Percentiles rank a stretch among this genome's conserved stretches.
These are phyloP conservation scores for Samsoniella hepiali DNA, from an alignment of 2,329 filamentous ascomycete species.

Conservation along the genomic window DNA sequence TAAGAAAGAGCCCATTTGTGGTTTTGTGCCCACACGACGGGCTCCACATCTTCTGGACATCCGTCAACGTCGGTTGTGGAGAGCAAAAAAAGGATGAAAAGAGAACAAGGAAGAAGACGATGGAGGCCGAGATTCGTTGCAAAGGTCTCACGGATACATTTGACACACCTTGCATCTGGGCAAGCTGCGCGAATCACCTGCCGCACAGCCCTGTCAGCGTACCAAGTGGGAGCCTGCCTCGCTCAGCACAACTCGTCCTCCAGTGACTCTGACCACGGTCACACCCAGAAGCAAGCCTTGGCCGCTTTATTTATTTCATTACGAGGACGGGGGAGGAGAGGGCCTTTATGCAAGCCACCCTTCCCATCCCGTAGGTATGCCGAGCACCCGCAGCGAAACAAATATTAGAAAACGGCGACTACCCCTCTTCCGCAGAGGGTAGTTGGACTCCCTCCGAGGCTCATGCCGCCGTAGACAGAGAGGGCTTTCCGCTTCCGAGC, in stretches of 20 bases:
- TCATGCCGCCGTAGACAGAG: not conserved
- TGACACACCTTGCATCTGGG: too few relatives aligned
- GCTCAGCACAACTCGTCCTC: not conserved
- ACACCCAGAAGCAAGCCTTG: not conserved
- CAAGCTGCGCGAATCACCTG: not conserved
- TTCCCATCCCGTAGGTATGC: conserved; percentile 7
- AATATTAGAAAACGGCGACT: not conserved
- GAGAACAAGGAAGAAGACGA: not conserved
- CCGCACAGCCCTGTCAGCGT: not conserved
- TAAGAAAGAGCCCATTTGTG: conserved; percentile 12
- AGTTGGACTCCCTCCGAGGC: not conserved
- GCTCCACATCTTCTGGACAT: conserved; percentile 12
- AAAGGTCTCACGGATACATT: not conserved
- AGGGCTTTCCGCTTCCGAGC: not conserved
- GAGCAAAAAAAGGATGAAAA: not conserved
- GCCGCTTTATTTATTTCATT: conserved; percentile 1
- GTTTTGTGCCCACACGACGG: conserved; percentile 6
- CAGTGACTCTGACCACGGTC: conserved; percentile 1
- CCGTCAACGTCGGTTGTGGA: conserved; percentile 10
- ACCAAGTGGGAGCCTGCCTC: not conserved
- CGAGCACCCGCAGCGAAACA: not conserved
- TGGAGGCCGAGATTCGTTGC: not conserved
- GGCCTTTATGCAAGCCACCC: conserved; percentile 11
- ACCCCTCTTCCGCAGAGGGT: not conserved
- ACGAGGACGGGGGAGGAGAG: not conserved